These are phyloP conservation scores for Santalum album DNA, from an alignment of 164 flowering plant genomes.

Conservation along the genomic window DNA sequence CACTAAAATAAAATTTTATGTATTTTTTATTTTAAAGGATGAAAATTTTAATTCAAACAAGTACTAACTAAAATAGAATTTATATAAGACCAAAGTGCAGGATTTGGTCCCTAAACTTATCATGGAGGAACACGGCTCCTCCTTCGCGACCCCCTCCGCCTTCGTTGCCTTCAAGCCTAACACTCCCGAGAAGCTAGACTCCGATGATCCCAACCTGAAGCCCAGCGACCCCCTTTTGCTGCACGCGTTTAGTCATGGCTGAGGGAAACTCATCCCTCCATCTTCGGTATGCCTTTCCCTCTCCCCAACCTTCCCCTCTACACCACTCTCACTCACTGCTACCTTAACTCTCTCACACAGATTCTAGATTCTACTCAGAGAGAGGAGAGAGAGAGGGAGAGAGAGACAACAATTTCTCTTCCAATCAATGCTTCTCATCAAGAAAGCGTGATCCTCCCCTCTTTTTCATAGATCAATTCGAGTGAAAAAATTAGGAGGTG, in stretches of 20 bases:
- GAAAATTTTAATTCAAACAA: no score
- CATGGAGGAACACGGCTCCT: no score
- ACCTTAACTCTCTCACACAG: not conserved
- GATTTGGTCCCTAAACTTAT: no score
- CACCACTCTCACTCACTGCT: not conserved
- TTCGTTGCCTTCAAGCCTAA: constrained; percentile 3
- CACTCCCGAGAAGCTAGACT: constrained; percentile 16
- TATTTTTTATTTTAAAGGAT: no score
- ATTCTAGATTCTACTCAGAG: not conserved
- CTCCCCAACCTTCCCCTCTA: not conserved
- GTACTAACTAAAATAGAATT: no score
- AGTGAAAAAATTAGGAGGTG: no score
- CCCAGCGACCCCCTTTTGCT: constrained; percentile 2
- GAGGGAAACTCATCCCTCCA: constrained; percentile 29
- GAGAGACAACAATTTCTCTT: constrained; percentile 1
- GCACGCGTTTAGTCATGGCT: constrained; percentile 37
- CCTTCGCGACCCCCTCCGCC: constrained; percentile 3
- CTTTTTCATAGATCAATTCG: constrained; percentile 5
- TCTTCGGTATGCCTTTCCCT: constrained; percentile 9
- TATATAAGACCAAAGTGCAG: no score
- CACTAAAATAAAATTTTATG: no score
- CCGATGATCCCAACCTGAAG: constrained; percentile 8
- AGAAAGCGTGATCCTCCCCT: constrained; percentile 18
- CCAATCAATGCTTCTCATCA: constrained; percentile 23
- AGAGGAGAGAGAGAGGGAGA: no score